Base-by-base conservation (phyloP, 352 stramenopile genomes). In the Pythium aquatile region DNA sequence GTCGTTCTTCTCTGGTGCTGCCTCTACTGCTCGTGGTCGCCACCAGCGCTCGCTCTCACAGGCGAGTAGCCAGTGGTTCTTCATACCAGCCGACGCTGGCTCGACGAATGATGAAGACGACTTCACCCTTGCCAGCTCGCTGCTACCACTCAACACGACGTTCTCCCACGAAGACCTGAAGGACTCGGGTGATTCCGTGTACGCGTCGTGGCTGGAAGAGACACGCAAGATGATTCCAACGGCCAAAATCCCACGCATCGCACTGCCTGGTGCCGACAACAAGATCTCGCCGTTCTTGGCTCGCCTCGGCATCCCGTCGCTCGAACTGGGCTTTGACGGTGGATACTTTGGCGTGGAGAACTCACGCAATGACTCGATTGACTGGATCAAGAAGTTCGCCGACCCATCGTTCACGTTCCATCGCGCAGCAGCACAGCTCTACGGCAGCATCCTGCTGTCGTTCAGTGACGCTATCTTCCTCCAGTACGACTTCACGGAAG, bases 401-500 rank as follows among this genome's bases (percentile, higher is more conserved):
- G 85, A 94, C 59, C 83, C 85, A 28, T 66, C 68, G 4, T 93
- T 93, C 44, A 74, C 74, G 35, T 92, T 91, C 58, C 83, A 94
- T 49, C 81, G 83, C 30, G 80, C 85, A 1, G 82, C 81, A 17
- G 82, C 85, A 10, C 79, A 94, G 70, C 73, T 94, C 20, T 94
- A 94, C 59, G 83, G 83, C 20, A 90, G 83, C 62, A 76, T 92
- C 32, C 66, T 93, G 63, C 63, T 93, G 14, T 87, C 78, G 24
- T 91, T 91, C 65, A 91, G 78, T 33, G 82, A 94, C 65, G 68
- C 83, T 1, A 75, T 93, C n/a, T 94, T 94, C 44, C 37, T 94
- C 16, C 85, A 88, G 67, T 94, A 94, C 68, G 85, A 94, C 64
- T 94, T 94, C 65, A 88, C 76, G 0, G 85, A 93, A 58, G 70